Percentiles rank a stretch among this genome's conserved stretches.
These are phyloP conservation scores for Rhodosporidiobolus odoratus DNA, from an alignment of 768 basidiomycete genomes.

Conservation along the genomic window DNA sequence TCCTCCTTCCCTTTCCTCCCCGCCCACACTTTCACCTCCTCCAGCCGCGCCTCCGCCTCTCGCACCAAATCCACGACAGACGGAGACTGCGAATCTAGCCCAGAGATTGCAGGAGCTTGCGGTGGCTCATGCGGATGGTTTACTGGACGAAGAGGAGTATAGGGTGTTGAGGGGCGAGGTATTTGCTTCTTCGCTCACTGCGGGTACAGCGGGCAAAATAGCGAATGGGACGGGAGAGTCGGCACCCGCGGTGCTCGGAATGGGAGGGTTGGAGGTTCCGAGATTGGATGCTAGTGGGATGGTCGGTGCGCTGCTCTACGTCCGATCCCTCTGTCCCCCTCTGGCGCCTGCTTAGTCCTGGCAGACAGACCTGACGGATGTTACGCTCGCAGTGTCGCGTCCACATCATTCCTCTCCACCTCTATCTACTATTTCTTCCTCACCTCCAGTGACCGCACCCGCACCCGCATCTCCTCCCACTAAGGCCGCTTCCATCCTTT, in stretches of 20 bases:
- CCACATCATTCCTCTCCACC: not conserved
- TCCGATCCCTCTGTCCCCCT: too few relatives aligned
- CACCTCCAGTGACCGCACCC: not conserved
- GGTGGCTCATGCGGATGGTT: conserved; percentile 33
- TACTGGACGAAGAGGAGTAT: conserved; percentile 42
- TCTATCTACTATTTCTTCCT: not conserved
- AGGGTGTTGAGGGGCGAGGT: conserved; percentile 29
- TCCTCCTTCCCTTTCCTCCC: not conserved
- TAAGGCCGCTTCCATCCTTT: conserved; percentile 4
- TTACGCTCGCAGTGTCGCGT: not conserved
- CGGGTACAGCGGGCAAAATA: too few relatives aligned
- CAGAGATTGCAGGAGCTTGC: conserved; percentile 38
- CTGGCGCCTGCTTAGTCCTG: not conserved
- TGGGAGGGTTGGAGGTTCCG: conserved; percentile 4
- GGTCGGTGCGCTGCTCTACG: not conserved
- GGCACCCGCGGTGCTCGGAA: not conserved
- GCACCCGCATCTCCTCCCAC: not conserved
- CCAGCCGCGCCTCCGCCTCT: not conserved
- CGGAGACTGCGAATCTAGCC: conserved; percentile 9
- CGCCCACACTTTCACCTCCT: not conserved
- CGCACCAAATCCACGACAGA: not conserved
- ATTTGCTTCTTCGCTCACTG: conserved; percentile 19
- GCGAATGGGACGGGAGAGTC: not conserved
- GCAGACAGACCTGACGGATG: not conserved
- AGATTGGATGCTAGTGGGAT: not conserved